phyloP scores from a whole-genome alignment of 768 basidiomycete species.

The Pholiota microspora region DNA sequence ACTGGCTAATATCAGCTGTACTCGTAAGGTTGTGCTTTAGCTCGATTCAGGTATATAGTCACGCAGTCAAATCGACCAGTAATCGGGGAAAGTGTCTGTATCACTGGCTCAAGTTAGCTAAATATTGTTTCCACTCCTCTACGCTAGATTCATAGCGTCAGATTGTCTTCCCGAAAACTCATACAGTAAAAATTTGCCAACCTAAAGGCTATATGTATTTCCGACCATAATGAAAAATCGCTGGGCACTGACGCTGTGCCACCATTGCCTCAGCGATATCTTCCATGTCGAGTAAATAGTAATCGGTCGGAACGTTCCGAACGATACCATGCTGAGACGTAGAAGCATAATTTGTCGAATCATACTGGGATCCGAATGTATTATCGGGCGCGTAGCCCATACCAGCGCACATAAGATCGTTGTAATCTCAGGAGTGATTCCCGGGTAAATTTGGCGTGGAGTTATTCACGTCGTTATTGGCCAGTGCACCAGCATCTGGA shows the following conservation, averaged over 20 bases:
- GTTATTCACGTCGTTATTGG: background rate
- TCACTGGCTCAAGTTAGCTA: background rate
- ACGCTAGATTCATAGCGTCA: background rate
- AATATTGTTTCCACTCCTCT: background rate
- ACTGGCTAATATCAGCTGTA: too few relatives aligned
- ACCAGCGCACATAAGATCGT: slow-evolving; percentile 20
- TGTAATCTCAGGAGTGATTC: slow-evolving; percentile 17
- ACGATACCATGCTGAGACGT: too few relatives aligned
- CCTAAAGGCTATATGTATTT: slow-evolving; percentile 51
- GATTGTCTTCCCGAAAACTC: background rate
- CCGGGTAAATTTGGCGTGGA: background rate
- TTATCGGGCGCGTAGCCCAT: slow-evolving; percentile 12
- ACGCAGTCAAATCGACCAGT: too few relatives aligned
- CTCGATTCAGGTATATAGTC: too few relatives aligned
- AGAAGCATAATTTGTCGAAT: background rate
- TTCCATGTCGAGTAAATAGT: background rate
- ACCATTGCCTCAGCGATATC: background rate
- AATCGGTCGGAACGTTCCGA: background rate
- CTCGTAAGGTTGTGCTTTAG: too few relatives aligned
- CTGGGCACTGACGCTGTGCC: slow-evolving; percentile 13
- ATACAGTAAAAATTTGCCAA: slow-evolving; percentile 26
- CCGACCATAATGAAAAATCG: slow-evolving; percentile 51
- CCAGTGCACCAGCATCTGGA: background rate
- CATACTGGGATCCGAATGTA: background rate
- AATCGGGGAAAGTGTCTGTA: background rate